These are phyloP conservation scores for Metschnikowia gruessii DNA, from an alignment of 805 yeast genomes.

Conservation along the genomic window DNA sequence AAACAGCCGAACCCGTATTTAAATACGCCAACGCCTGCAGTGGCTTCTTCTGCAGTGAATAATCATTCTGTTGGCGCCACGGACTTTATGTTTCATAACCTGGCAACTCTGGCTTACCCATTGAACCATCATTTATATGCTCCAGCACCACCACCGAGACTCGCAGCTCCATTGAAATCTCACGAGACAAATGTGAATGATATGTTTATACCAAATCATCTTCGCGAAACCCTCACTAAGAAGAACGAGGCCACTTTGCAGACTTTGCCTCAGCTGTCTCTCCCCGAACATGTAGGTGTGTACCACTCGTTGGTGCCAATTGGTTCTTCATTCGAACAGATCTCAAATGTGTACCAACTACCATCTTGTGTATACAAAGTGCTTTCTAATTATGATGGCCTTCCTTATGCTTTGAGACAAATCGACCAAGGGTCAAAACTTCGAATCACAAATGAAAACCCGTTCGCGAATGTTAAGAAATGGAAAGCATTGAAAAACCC, in stretches of 20 bases:
- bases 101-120: conserved; percentile 37
- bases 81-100: conserved; percentile 19
- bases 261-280: conserved; percentile 45
- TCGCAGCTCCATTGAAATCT: conserved; percentile 55
- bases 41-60: conserved; percentile 10
- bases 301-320: conserved; percentile 86
- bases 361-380: conserved; percentile 73
- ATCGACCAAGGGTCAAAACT: conserved; percentile 43
- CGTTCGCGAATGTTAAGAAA: conserved; percentile 56
- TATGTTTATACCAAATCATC: conserved; percentile 67
- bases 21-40: conserved; percentile 10
- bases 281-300: conserved; percentile 58
- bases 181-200: conserved; percentile 69
- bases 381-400: conserved; percentile 74
- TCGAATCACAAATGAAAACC: conserved; percentile 46
- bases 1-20: conserved; percentile 27
- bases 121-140: conserved; percentile 86
- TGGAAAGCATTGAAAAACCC: conserved; percentile 62
- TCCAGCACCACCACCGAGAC: conserved; percentile 79
- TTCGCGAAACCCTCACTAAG: conserved; percentile 67
- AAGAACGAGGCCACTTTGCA: conserved; percentile 82
- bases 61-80: conserved; percentile 8
- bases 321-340: conserved; percentile 44
- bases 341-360: conserved; percentile 47
- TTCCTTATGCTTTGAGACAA: conserved; percentile 70